Evolutionary conservation across 192 early-diverging fungal species (phyloP).

Genomic region (Linnemannia zychae): DNA sequence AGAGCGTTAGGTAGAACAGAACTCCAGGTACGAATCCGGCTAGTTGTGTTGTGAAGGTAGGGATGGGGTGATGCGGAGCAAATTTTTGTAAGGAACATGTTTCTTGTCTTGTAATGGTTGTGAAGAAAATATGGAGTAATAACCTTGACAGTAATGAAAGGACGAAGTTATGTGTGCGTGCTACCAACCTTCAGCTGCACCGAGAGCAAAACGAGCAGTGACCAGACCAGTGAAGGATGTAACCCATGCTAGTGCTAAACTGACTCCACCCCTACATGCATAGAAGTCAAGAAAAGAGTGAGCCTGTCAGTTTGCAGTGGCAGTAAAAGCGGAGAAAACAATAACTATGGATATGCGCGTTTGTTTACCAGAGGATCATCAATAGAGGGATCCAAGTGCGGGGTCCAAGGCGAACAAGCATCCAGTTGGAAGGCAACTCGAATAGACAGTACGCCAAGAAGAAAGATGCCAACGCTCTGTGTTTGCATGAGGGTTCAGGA

Average conservation of each 20-base stretch:
- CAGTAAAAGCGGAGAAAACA: not conserved
- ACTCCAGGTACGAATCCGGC: conserved; percentile 83
- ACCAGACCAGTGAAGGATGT: conserved; percentile 64
- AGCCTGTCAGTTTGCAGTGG: not conserved
- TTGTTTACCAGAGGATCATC: conserved; percentile 71
- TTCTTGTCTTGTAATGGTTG: not conserved
- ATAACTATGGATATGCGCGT: not conserved
- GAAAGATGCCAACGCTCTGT: conserved; percentile 50
- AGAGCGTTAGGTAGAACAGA: conserved; percentile 77
- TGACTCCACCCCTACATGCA: conserved; percentile 65
- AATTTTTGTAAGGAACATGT: conserved; percentile 27
- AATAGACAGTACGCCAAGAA: conserved; percentile 76
- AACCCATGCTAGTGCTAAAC: conserved; percentile 72
- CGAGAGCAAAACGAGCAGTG: conserved; percentile 58
- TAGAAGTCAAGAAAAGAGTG: not conserved
- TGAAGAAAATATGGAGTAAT: no score
- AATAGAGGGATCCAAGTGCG: conserved; percentile 71
- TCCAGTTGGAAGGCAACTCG: conserved; percentile 84
- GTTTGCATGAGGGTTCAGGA: conserved; percentile 10
- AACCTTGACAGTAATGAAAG: not conserved
- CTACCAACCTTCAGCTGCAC: conserved; percentile 22
- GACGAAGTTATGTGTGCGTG: not conserved
- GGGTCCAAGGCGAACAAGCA: conserved; percentile 75
- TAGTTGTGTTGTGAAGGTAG: conserved; percentile 50
- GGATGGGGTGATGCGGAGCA: conserved; percentile 39